These are phyloP conservation scores for Phytophthora quininea DNA, from an alignment of 352 stramenopile species.

Conservation along the genomic window DNA sequence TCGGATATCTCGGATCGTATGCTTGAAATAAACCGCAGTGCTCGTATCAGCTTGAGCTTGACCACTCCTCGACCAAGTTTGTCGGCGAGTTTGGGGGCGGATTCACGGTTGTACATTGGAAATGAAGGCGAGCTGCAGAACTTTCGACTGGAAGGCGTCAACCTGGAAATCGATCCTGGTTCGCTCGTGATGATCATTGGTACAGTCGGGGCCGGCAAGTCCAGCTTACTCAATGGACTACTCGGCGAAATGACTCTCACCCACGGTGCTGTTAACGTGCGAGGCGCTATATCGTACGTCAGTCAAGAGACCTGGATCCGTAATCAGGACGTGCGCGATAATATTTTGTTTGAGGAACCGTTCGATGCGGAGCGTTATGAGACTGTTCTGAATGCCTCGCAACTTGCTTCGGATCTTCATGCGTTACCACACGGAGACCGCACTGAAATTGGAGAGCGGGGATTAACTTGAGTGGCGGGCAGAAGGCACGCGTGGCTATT, in stretches of 20 bases:
- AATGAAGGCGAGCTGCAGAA: conserved; percentile 7
- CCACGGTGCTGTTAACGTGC: conserved; percentile 20
- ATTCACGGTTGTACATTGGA: background rate
- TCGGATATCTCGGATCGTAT: conserved; percentile 1
- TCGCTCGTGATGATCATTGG: conserved; percentile 51
- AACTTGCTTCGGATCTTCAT: conserved; percentile 81
- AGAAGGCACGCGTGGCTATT: conserved; percentile 85
- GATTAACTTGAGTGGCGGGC: conserved; percentile 92
- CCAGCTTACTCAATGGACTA: conserved; percentile 47
- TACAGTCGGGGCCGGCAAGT: conserved; percentile 47
- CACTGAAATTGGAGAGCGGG: conserved; percentile 94
- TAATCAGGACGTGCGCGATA: conserved; percentile 82
- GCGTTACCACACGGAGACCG: conserved; percentile 84
- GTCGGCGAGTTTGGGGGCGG: background rate
- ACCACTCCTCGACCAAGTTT: background rate
- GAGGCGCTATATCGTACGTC: conserved; percentile 65
- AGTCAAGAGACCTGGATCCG: conserved; percentile 92
- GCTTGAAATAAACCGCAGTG: background rate
- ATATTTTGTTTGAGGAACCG: conserved; percentile 37
- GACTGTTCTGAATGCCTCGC: conserved; percentile 64
- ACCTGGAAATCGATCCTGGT: conserved; percentile 62
- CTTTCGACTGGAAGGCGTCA: conserved; percentile 36
- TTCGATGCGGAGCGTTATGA: conserved; percentile 34
- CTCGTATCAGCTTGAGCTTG: conserved; percentile 4
- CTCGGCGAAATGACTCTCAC: conserved; percentile 47